phyloP scores from a whole-genome alignment of 108 stramenopile species.

The Fragilariopsis cylindrus region DNA sequence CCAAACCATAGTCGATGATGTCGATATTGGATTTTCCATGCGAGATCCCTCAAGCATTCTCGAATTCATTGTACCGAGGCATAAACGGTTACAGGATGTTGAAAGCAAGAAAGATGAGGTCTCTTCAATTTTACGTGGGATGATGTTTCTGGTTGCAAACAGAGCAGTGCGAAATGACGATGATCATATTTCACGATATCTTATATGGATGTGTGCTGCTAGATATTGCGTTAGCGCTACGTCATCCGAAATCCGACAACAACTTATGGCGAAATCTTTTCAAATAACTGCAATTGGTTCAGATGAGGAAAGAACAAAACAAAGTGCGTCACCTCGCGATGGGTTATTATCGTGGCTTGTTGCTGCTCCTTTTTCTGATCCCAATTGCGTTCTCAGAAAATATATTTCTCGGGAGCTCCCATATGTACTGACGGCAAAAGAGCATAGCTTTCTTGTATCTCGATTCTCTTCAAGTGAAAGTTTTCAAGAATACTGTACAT shows the following conservation, averaged over 20 bases:
- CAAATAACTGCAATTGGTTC: neutral
- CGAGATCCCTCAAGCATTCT: slow-evolving; percentile 2
- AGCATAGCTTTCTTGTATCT: slow-evolving; percentile 23
- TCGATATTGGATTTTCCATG: neutral
- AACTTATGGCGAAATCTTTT: neutral
- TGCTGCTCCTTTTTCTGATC: slow-evolving; percentile 28
- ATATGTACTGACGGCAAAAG: slow-evolving; percentile 6
- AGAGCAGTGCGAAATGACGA: slow-evolving; percentile 3
- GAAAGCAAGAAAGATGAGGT: slow-evolving; percentile 13
- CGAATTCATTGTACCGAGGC: neutral
- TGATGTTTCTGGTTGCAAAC: neutral
- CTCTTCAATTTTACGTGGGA: neutral
- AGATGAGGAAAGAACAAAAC: neutral
- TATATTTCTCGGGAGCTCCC: slow-evolving; percentile 12
- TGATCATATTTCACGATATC: neutral
- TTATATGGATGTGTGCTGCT: slow-evolving; percentile 15
- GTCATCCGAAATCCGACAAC: slow-evolving; percentile 7
- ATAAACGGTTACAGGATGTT: neutral
- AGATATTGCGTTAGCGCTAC: slow-evolving; percentile 2
- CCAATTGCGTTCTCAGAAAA: slow-evolving; percentile 18
- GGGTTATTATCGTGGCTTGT: slow-evolving; percentile 21
- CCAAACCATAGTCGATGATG: neutral
- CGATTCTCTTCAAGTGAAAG: slow-evolving; percentile 37
- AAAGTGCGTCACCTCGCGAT: neutral
- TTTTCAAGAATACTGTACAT: slow-evolving; percentile 11